Conservation (phyloP, 331 rosid species). For the Rhamnella rubrinervis region DNA sequence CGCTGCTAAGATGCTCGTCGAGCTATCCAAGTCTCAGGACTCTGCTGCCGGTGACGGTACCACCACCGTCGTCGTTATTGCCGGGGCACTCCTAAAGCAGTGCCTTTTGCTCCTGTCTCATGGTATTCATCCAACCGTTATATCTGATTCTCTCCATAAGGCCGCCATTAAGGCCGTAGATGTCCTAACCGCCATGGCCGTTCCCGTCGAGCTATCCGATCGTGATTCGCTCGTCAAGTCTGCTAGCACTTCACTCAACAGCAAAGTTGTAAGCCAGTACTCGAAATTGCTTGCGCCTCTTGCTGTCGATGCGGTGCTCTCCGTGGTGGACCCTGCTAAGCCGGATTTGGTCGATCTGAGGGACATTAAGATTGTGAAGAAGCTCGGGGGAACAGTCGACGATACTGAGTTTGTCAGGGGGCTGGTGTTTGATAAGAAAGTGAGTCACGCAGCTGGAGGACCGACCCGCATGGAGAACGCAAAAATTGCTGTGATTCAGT, state of each 20-base stretch:
- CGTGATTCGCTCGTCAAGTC: conserved; percentile 80
- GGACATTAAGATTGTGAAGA: conserved; percentile 89
- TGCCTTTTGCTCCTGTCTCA: conserved; percentile 71
- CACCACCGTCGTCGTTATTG: conserved; percentile 88
- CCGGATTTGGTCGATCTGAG: conserved; percentile 85
- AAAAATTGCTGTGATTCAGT: conserved; percentile 91
- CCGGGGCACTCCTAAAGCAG: conserved; percentile 71
- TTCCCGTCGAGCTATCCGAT: conserved; percentile 82
- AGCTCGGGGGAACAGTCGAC: conserved; percentile 90
- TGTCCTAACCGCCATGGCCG: conserved; percentile 86
- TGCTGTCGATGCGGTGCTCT: conserved; percentile 83
- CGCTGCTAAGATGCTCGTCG: conserved; percentile 95
- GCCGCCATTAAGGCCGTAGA: conserved; percentile 78
- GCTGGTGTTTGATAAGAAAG: conserved; percentile 85
- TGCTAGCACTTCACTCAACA: conserved; percentile 85
- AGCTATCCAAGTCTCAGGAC: conserved; percentile 91
- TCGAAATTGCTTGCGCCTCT: conserved; percentile 84
- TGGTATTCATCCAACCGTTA: conserved; percentile 88
- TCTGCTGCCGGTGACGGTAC: conserved; percentile 93
- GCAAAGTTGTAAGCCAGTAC: conserved; percentile 95
- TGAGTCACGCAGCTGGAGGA: conserved; percentile 92
- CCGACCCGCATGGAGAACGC: conserved; percentile 91
- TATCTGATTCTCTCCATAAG: conserved; percentile 83
- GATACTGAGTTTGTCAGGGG: conserved; percentile 84
- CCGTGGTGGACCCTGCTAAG: conserved; percentile 57